Base-by-base conservation (phyloP, 768 basidiomycete species). In the Serendipita sp. region DNA sequence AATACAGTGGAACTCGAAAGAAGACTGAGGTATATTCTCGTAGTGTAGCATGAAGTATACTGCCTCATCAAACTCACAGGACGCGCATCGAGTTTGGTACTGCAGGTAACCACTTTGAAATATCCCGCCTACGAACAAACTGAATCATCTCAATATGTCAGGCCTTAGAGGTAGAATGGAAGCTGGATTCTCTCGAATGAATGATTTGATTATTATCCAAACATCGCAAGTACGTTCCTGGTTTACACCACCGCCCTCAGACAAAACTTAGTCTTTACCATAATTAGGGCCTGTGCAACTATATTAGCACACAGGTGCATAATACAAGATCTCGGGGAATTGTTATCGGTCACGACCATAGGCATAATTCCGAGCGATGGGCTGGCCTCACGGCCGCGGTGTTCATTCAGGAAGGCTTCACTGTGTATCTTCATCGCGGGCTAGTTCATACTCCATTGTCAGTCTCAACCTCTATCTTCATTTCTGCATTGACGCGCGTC, bases 121-220 rank as follows among this genome's bases (percentile, higher is more conserved):
- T 7, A 38, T 38, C 5, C 7, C 14, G 38, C 14, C 14, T 38
- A 38, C 38, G 14, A 38, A 7, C 38, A 38, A 7, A 5, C 38
- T 38, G 38, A 14, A 5, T 38, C 38, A 38, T 38, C 13, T 20
- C 45, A 48, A 30, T 26, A 43, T 56, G 24, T 58, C 9, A 86
- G 90, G 90, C 61, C 75, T 91, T 22, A 76, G 89, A 67, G 89
- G 84, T 1, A 78, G 74, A 65, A 93, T 94, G 91, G 85, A 88
- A 67, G 90, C 90, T 5, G 91, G 91, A 1, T 91, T 86, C 81
- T 79, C 87, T n/a, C 80, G 87, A 62, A 92, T 94, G 88, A 94
- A 94, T 69, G 88, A 92, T 71, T 72, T 94, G 63, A 87, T 82
- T 53, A 75, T 91, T 61, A 83, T 88, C 44, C 89, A 91, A 69